Evolutionary conservation across 495 filamentous ascomycete genomes (phyloP).

Genomic region (Xylaria cubensis): DNA sequence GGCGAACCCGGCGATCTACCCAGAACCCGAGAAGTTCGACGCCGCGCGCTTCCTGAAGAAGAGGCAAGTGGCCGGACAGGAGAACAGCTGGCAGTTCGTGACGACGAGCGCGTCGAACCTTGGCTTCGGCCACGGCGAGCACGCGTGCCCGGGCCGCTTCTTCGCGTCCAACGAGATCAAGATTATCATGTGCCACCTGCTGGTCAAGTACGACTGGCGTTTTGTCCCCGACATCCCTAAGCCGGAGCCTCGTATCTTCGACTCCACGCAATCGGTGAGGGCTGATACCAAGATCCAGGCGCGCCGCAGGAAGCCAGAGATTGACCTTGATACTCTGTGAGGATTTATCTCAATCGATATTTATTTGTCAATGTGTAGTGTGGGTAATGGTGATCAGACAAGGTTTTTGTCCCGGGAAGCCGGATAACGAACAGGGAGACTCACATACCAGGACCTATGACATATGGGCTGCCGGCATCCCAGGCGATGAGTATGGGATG

Average conservation of each 20-base stretch:
- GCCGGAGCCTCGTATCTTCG: slow-evolving; percentile 36
- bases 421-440: not conserved
- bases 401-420: not conserved
- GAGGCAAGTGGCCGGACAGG: slow-evolving; percentile 51
- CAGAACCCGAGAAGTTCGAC: slow-evolving; percentile 51
- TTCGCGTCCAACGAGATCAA: slow-evolving; percentile 58
- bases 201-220: slow-evolving; percentile 57
- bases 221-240: slow-evolving; percentile 41
- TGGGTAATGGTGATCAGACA: not conserved
- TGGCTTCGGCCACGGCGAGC: slow-evolving; percentile 57
- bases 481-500: not conserved
- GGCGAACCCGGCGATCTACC: slow-evolving; percentile 52
- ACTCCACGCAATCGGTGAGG: slow-evolving; percentile 30
- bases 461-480: not conserved
- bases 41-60: slow-evolving; percentile 55
- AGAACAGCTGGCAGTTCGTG: slow-evolving; percentile 55
- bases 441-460: not conserved
- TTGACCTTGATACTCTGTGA: slow-evolving; percentile 36
- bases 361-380: not conserved
- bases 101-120: slow-evolving; percentile 51
- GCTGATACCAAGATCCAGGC: slow-evolving; percentile 37
- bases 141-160: slow-evolving; percentile 61
- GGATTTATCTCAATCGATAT: not conserved
- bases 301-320: slow-evolving; percentile 36
- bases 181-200: slow-evolving; percentile 48